phyloP scores from a whole-genome alignment of 306 rosid genomes.

The Vicia sativa region DNA sequence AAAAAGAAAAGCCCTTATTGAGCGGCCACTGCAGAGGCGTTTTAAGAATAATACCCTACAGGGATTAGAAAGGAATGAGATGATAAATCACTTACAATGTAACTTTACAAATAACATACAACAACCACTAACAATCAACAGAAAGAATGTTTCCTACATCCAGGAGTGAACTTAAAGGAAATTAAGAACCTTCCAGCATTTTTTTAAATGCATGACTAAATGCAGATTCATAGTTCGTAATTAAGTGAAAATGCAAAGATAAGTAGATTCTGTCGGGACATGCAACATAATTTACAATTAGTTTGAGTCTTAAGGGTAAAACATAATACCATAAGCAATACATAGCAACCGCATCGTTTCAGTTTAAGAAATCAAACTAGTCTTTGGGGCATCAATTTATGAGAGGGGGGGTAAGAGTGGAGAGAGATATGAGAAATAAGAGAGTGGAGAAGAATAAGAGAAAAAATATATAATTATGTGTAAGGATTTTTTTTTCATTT shows the following conservation, averaged over 20 bases:
- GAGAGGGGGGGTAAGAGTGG: no score
- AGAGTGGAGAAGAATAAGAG: no score
- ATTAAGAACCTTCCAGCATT: conserved; percentile 14
- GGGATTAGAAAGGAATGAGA: conserved; percentile 42
- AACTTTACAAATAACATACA: conserved; percentile 6
- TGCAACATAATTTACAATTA: conserved; percentile 4
- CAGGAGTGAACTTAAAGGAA: conserved; percentile 24
- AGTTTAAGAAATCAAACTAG: no score
- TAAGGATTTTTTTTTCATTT: neutral
- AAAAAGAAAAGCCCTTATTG: conserved; percentile 86
- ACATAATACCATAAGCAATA: no score
- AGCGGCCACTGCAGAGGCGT: conserved; percentile 97
- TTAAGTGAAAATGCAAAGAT: neutral
- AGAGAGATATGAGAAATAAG: no score
- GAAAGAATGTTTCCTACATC: neutral
- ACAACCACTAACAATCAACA: conserved; percentile 26
- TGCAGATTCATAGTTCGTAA: conserved; percentile 13
- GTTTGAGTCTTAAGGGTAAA: no score
- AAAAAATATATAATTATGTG: no score
- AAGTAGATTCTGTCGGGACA: neutral
- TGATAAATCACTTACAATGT: conserved; percentile 10
- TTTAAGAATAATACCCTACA: conserved; percentile 81
- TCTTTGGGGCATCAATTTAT: no score
- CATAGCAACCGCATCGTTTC: no score
- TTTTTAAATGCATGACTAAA: conserved; percentile 6